phyloP scores from a whole-genome alignment of 2,329 filamentous ascomycete genomes.

The Arthrobotrys conoides region DNA sequence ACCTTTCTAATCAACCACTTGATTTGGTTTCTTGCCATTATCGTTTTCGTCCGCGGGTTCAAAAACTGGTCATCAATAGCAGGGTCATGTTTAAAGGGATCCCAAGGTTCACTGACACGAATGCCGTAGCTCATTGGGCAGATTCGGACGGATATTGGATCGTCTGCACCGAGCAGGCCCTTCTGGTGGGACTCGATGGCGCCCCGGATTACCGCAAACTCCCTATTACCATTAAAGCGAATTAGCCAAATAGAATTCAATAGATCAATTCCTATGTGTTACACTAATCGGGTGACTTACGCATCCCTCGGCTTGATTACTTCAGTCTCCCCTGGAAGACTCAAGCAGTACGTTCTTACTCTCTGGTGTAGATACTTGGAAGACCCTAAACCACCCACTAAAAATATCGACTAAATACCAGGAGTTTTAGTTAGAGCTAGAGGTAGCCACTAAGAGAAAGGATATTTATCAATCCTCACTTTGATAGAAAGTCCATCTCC shows the following conservation, averaged over 20 bases:
- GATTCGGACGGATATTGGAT: slow-evolving; percentile 41
- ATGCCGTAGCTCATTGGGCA: slow-evolving; percentile 56
- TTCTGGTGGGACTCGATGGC: slow-evolving; percentile 51
- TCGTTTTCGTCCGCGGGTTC: slow-evolving; percentile 26
- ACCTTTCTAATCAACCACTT: slow-evolving; percentile 53
- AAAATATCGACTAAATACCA: slow-evolving; percentile 44
- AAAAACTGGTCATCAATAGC: slow-evolving; percentile 6
- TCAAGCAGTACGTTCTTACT: slow-evolving; percentile 27
- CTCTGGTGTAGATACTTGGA: slow-evolving; percentile 48
- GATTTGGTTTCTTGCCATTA: slow-evolving; percentile 45
- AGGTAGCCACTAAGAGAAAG: no score
- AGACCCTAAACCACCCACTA: slow-evolving; percentile 48
- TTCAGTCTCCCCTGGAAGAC: slow-evolving; percentile 19
- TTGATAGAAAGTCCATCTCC: slow-evolving; percentile 38
- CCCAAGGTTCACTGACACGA: slow-evolving; percentile 41
- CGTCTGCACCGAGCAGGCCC: slow-evolving; percentile 27
- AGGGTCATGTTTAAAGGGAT: slow-evolving; percentile 29
- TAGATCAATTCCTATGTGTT: neutral
- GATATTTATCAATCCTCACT: slow-evolving; percentile 4
- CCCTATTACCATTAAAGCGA: slow-evolving; percentile 7
- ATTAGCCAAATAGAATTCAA: neutral
- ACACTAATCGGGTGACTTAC: slow-evolving; percentile 1
- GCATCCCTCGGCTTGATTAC: slow-evolving; percentile 56
- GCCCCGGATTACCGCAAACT: slow-evolving; percentile 49
- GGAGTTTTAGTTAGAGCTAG: no score